Evolutionary conservation across 352 stramenopile species (phyloP).

Genomic region (Pythium brachiatum): DNA sequence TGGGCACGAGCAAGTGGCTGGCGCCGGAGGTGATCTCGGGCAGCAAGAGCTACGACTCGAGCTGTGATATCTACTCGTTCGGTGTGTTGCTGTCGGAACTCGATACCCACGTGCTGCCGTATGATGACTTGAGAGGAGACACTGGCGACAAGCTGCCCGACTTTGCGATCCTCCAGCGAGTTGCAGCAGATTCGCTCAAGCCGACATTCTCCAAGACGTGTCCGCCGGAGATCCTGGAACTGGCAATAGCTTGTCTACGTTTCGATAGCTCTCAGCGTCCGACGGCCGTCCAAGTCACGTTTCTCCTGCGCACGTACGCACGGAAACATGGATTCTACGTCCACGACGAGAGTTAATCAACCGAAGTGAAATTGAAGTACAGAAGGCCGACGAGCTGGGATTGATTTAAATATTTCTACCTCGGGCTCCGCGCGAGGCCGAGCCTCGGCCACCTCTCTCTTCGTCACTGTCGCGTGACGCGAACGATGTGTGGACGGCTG

Average conservation of each 20-base stretch:
- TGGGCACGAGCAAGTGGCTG: slow-evolving; percentile 53
- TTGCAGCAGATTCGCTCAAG: slow-evolving; percentile 23
- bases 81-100: slow-evolving; percentile 47
- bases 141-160: slow-evolving; percentile 30
- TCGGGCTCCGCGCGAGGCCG: background rate
- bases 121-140: slow-evolving; percentile 29
- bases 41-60: slow-evolving; percentile 40
- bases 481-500: background rate
- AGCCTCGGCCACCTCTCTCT: background rate
- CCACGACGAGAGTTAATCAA: background rate
- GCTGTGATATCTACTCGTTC: slow-evolving; percentile 55
- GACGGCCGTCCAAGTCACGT: slow-evolving; percentile 22
- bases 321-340: slow-evolving; percentile 10
- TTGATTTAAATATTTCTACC: background rate
- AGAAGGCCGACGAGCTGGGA: background rate
- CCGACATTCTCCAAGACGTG: slow-evolving; percentile 21
- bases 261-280: slow-evolving; percentile 22
- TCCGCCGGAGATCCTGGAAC: slow-evolving; percentile 12
- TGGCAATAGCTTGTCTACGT: slow-evolving; percentile 19
- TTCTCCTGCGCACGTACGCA: slow-evolving; percentile 11
- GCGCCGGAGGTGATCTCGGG: slow-evolving; percentile 56
- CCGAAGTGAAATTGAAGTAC: background rate
- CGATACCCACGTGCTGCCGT: slow-evolving; percentile 45
- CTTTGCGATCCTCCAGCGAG: slow-evolving; percentile 35
- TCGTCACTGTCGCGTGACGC: background rate